Percentiles rank a stretch among this genome's conserved stretches.
Evolutionary conservation across 2,329 filamentous ascomycete genomes (phyloP).

Genomic region (Graphiopsis chlorocephala): DNA sequence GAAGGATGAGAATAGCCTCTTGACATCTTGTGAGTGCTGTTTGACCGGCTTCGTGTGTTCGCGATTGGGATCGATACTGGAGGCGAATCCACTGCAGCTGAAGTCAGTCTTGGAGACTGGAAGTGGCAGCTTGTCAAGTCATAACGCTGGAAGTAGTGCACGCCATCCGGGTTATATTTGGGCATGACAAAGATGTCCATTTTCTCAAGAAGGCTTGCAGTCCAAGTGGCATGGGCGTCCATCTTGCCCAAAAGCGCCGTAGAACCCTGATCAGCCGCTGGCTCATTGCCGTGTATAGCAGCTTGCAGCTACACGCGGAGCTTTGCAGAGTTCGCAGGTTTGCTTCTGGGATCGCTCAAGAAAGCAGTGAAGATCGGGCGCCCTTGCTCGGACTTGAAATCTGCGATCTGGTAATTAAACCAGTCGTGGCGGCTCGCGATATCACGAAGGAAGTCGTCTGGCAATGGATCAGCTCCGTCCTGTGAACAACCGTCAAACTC

Average conservation of each 20-base stretch:
- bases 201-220: slow-evolving; percentile 32
- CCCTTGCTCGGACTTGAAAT: slow-evolving; percentile 22
- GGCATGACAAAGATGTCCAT: slow-evolving; percentile 21
- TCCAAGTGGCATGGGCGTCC: slow-evolving; percentile 34
- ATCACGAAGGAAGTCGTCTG: slow-evolving; percentile 21
- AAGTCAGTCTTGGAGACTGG: not conserved
- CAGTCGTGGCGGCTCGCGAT: slow-evolving; percentile 23
- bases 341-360: slow-evolving; percentile 23
- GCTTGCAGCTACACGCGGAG: slow-evolving; percentile 39
- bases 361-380: slow-evolving; percentile 28
- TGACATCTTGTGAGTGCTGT: slow-evolving; percentile 32
- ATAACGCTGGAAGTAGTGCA: slow-evolving; percentile 27
- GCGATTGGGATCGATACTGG: slow-evolving; percentile 24
- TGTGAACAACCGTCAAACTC: not conserved
- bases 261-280: slow-evolving; percentile 37
- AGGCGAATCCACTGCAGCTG: slow-evolving; percentile 23
- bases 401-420: slow-evolving; percentile 20
- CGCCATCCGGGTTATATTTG: slow-evolving; percentile 21
- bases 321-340: slow-evolving; percentile 24
- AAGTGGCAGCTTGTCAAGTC: not conserved
- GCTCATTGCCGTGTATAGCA: slow-evolving; percentile 39
- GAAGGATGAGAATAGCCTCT: slow-evolving; percentile 32
- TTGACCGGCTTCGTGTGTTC: slow-evolving; percentile 32
- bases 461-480: not conserved
- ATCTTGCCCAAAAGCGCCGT: slow-evolving; percentile 38